These are phyloP conservation scores for Backusella westeae DNA, from an alignment of 192 early-diverging fungal species.

Conservation along the genomic window DNA sequence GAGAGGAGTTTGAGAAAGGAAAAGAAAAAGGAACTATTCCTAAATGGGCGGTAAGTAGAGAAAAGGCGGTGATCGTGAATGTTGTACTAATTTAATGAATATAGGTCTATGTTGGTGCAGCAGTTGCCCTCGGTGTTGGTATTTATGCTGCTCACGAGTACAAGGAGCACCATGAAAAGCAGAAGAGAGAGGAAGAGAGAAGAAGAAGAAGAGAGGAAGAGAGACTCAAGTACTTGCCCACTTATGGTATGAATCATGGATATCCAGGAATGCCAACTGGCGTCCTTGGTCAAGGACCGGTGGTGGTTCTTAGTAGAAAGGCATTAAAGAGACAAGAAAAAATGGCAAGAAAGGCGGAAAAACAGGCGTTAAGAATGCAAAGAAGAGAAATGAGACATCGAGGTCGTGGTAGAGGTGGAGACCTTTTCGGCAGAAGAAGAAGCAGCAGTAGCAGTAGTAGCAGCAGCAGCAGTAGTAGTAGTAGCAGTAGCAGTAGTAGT, in stretches of 20 bases:
- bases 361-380: neutral
- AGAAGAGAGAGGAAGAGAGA: constrained; percentile 16
- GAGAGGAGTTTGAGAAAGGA: constrained; percentile 3
- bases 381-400: neutral
- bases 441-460: neutral
- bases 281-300: neutral
- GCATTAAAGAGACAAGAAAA: neutral
- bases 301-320: neutral
- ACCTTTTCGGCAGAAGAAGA: neutral
- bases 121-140: constrained; percentile 30
- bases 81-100: neutral
- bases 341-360: neutral
- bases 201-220: constrained; percentile 4
- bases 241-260: neutral
- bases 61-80: neutral
- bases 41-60: constrained; percentile 30
- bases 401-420: neutral
- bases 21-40: constrained; percentile 14
- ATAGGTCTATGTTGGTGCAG: constrained; percentile 33
- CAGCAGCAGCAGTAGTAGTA: neutral
- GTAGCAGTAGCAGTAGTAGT: neutral
- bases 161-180: constrained; percentile 29
- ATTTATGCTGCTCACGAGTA: constrained; percentile 30
- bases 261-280: neutral
- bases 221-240: neutral